phyloP scores from a whole-genome alignment of 139 green algal genomes.

The Chlorella sp. region DNA sequence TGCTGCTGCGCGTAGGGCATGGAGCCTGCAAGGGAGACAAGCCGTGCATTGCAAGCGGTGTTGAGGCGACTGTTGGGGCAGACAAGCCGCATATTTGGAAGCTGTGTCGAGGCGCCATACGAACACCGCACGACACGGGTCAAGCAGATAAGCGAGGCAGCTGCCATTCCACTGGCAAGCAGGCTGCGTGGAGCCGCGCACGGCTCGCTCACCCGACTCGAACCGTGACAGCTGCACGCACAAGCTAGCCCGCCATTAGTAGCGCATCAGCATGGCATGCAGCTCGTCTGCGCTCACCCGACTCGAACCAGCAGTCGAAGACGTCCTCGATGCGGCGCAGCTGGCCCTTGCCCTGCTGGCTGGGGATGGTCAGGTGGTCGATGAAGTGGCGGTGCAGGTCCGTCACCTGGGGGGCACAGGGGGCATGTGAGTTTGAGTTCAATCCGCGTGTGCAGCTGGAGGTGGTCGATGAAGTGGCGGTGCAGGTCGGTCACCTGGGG shows the following conservation, averaged over 20 bases:
- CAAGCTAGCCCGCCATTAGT: no score
- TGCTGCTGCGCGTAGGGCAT: constrained; percentile 98
- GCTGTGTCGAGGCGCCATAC: no score
- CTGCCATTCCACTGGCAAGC: not conserved
- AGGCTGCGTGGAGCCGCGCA: not conserved
- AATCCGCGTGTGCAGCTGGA: not conserved
- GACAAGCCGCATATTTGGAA: no score
- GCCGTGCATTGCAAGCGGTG: no score
- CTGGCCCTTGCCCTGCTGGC: constrained; percentile 63
- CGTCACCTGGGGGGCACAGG: constrained; percentile 56
- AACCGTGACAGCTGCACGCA: no score
- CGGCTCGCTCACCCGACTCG: no score
- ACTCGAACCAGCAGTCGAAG: constrained; percentile 99
- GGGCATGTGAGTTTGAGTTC: not conserved
- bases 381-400: constrained; percentile 99
- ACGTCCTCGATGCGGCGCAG: constrained; percentile 93
- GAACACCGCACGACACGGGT: no score
- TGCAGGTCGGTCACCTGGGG: no score
- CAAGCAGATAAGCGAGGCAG: not conserved
- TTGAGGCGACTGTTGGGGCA: no score
- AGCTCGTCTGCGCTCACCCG: constrained; percentile 29
- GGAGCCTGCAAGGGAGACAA: constrained; percentile 51
- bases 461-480: not conserved
- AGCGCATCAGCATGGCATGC: no score
- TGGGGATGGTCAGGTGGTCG: constrained; percentile 97